Percentiles rank a stretch among this genome's conserved stretches.
Conservation (phyloP, 768 basidiomycete genomes). For the Tremella mesenterica region DNA sequence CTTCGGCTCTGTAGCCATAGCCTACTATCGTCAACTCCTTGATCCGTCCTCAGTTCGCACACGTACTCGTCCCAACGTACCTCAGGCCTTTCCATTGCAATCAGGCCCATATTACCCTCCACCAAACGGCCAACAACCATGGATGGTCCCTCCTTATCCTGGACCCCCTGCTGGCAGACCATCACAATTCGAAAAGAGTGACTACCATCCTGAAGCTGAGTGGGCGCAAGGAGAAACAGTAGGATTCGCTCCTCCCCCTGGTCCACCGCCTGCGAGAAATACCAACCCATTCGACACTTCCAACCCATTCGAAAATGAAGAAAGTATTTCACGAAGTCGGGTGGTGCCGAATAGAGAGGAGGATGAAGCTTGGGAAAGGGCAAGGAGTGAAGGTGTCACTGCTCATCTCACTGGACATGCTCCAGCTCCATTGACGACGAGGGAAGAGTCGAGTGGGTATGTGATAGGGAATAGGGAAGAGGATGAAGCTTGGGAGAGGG, state of each 20-base stretch:
- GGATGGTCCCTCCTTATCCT: slow-evolving; percentile 43
- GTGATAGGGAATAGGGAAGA: slow-evolving; percentile 34
- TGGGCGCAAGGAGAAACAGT: slow-evolving; percentile 20
- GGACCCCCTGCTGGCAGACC: slow-evolving; percentile 28
- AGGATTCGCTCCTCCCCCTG: slow-evolving; percentile 12
- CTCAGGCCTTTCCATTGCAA: slow-evolving; percentile 23
- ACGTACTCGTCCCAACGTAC: slow-evolving; percentile 14
- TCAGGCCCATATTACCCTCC: slow-evolving; percentile 17
- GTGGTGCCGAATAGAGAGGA: slow-evolving; percentile 9
- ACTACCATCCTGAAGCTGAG: slow-evolving; percentile 33
- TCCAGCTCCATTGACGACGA: neutral
- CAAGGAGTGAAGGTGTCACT: slow-evolving; percentile 24
- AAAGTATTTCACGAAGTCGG: neutral
- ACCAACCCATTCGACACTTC: neutral
- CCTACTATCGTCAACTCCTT: slow-evolving; percentile 65
- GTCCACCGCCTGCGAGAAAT: slow-evolving; percentile 9
- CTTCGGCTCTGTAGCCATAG: slow-evolving; percentile 60
- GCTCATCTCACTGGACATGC: slow-evolving; percentile 33
- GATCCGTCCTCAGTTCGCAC: slow-evolving; percentile 54
- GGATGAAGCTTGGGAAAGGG: slow-evolving; percentile 27
- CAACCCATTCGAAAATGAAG: neutral
- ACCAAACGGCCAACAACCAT: slow-evolving; percentile 20
- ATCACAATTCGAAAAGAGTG: slow-evolving; percentile 27
- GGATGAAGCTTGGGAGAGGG: slow-evolving; percentile 43
- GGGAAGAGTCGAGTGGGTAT: slow-evolving; percentile 15